These are phyloP conservation scores for Aspergillus nomiae DNA, from an alignment of 2,329 filamentous ascomycete genomes.

Conservation along the genomic window DNA sequence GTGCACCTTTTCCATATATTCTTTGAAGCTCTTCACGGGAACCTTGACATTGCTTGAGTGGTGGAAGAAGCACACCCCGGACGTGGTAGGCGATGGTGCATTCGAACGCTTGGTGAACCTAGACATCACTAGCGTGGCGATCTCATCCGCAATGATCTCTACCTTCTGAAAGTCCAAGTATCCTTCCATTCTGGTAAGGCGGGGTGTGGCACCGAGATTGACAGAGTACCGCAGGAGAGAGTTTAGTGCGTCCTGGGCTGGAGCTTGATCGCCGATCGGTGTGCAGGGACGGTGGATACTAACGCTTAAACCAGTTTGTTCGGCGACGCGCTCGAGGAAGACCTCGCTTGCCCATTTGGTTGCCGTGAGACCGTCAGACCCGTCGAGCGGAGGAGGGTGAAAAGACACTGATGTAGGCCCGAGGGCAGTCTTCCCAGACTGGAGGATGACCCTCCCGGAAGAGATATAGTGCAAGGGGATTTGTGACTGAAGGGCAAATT, in stretches of 20 bases:
- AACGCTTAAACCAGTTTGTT: not conserved
- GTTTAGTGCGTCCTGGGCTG: slow-evolving; percentile 4
- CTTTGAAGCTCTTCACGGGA: not conserved
- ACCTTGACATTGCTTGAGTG: not conserved
- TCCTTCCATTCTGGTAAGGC: not conserved
- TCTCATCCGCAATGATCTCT: slow-evolving; percentile 2
- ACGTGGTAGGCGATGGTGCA: accelerated
- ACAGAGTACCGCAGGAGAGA: not conserved
- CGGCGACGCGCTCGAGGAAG: slow-evolving; percentile 7
- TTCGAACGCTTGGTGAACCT: not conserved
- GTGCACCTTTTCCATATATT: slow-evolving; percentile 1
- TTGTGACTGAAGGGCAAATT: not conserved
- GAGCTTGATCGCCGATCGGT: slow-evolving; percentile 7
- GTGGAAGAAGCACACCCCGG: not conserved
- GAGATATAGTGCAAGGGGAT: slow-evolving; percentile 10
- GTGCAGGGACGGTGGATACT: slow-evolving; percentile 6
- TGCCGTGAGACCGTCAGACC: not conserved
- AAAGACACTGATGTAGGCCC: not conserved
- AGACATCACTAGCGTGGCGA: not conserved
- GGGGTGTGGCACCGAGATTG: not conserved
- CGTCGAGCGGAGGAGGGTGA: not conserved
- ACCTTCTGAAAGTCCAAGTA: slow-evolving; percentile 9
- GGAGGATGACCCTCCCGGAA: slow-evolving; percentile 2
- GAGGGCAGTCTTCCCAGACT: not conserved
- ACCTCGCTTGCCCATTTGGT: not conserved